Conservation (phyloP, 1,284 basidiomycete genomes). For the Heterobasidion annosum region DNA sequence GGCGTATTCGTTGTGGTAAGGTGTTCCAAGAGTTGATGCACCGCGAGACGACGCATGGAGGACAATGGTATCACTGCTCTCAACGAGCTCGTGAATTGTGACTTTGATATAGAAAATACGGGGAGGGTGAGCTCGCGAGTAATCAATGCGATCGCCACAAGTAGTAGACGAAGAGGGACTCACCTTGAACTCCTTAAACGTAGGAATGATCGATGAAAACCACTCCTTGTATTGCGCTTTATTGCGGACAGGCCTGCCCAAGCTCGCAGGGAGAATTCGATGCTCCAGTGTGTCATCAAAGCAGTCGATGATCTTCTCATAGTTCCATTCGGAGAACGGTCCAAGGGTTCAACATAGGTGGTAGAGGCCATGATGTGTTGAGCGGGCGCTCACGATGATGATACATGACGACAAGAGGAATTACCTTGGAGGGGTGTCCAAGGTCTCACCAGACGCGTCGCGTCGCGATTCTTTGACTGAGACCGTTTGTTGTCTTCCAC, state of each 20-base stretch:
- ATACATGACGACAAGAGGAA: too few relatives aligned
- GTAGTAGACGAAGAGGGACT: neutral
- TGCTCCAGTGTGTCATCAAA: neutral
- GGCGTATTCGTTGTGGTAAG: neutral
- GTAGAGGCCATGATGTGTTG: neutral
- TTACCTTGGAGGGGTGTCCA: too few relatives aligned
- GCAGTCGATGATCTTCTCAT: neutral
- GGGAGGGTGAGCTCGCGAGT: too few relatives aligned
- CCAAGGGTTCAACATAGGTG: neutral
- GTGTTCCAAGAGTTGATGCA: neutral
- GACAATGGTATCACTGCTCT: neutral
- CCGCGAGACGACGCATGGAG: neutral
- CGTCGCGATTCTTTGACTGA: too few relatives aligned
- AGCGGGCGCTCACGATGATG: too few relatives aligned
- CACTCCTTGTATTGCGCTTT: neutral
- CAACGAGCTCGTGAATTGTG: neutral
- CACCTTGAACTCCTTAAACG: neutral
- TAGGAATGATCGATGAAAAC: neutral
- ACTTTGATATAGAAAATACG: neutral
- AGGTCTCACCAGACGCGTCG: too few relatives aligned
- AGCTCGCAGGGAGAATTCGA: neutral
- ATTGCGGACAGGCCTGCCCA: neutral
- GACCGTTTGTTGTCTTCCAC: too few relatives aligned
- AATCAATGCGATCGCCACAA: neutral
- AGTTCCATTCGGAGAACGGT: neutral